Conservation (phyloP, 2,329 filamentous ascomycete species). For the Trichoderma harzianum region DNA sequence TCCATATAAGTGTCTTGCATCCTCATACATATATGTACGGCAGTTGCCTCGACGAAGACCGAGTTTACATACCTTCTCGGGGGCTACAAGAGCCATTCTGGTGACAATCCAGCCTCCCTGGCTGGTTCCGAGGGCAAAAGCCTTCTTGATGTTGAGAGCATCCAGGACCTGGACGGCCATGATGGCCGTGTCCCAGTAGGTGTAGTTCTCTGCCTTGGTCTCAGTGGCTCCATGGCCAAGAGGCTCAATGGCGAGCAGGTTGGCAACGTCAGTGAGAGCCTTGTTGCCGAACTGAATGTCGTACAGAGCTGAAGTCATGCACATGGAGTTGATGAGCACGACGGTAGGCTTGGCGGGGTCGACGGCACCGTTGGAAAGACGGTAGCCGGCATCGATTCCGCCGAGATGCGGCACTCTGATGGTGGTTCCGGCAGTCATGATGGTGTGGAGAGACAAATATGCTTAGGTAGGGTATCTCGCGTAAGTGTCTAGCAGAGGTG, state of each 20-base stretch:
- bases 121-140: slow-evolving; percentile 49
- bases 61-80: slow-evolving; percentile 39
- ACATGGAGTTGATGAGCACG: slow-evolving; percentile 52
- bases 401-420: slow-evolving; percentile 47
- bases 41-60: not conserved
- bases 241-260: slow-evolving; percentile 51
- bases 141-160: slow-evolving; percentile 44
- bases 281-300: slow-evolving; percentile 41
- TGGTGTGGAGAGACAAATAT: not conserved
- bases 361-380: slow-evolving; percentile 38
- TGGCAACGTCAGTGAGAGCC: slow-evolving; percentile 40
- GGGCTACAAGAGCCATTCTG: slow-evolving; percentile 50
- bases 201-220: slow-evolving; percentile 45
- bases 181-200: slow-evolving; percentile 53
- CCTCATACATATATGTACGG: not conserved
- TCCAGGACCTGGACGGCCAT: slow-evolving; percentile 57
- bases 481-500: not conserved
- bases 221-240: slow-evolving; percentile 50
- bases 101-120: slow-evolving; percentile 51
- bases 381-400: slow-evolving; percentile 45
- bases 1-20: not conserved
- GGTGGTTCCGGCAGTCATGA: slow-evolving; percentile 41
- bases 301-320: slow-evolving; percentile 47
- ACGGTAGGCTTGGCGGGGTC: slow-evolving; percentile 51
- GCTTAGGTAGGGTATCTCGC: not conserved